phyloP scores from a whole-genome alignment of 2,329 filamentous ascomycete species.

The Phialophora verrucosa region DNA sequence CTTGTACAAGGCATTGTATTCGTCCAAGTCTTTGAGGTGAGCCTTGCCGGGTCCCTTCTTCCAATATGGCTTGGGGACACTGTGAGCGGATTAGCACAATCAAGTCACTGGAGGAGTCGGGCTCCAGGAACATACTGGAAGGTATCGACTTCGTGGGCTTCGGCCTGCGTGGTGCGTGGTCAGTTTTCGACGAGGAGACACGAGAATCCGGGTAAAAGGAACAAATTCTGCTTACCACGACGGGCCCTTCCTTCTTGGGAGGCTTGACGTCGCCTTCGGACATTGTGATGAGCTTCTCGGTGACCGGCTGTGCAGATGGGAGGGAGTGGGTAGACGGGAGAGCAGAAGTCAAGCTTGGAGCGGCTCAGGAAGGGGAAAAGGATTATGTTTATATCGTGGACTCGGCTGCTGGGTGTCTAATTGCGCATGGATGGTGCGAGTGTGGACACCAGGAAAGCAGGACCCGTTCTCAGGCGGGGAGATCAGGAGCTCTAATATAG shows the following conservation, averaged over 20 bases:
- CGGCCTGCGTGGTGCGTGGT: slow-evolving; percentile 40
- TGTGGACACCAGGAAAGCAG: slow-evolving; percentile 9
- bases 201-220: slow-evolving; percentile 6
- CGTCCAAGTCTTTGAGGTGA: slow-evolving; percentile 64
- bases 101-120: not conserved
- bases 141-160: slow-evolving; percentile 56
- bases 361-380: slow-evolving; percentile 4
- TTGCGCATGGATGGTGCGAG: slow-evolving; percentile 12
- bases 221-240: slow-evolving; percentile 47
- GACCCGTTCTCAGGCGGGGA: slow-evolving; percentile 22
- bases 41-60: slow-evolving; percentile 66
- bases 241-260: slow-evolving; percentile 41
- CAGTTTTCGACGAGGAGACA: slow-evolving; percentile 8
- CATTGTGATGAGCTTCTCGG: slow-evolving; percentile 40
- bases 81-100: slow-evolving; percentile 28
- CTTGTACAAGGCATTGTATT: slow-evolving; percentile 70
- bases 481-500: slow-evolving; percentile 30
- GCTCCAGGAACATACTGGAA: slow-evolving; percentile 48
- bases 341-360: slow-evolving; percentile 14
- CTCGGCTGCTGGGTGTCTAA: not conserved
- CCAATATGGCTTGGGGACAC: slow-evolving; percentile 62
- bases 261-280: slow-evolving; percentile 46
- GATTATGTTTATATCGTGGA: slow-evolving; percentile 26
- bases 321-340: slow-evolving; percentile 1
- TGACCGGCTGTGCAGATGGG: not conserved